These are phyloP conservation scores for Oidium heveae DNA, from an alignment of 2,329 filamentous ascomycete species.

Conservation along the genomic window DNA sequence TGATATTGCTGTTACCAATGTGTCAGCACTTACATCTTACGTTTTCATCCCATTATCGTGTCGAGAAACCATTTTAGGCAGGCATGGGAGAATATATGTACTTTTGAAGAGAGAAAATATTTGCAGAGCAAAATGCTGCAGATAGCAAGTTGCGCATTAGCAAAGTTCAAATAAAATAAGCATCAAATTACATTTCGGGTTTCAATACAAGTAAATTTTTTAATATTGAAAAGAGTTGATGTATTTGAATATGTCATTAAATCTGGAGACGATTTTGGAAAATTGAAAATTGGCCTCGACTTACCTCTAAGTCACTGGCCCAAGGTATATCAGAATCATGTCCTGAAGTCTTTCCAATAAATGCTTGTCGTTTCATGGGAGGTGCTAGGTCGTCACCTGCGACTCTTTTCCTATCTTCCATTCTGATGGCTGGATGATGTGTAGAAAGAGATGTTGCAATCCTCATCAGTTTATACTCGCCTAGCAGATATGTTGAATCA, in stretches of 20 bases:
- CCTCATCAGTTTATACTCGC: constrained; percentile 52
- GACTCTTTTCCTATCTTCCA: constrained; percentile 98
- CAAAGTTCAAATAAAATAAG: constrained; percentile 13
- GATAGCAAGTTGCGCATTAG: constrained; percentile 22
- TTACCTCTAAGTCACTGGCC: constrained; percentile 49
- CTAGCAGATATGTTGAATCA: background rate
- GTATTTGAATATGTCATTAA: background rate
- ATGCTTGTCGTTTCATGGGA: constrained; percentile 73
- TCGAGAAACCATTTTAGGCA: constrained; percentile 1
- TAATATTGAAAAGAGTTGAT: background rate
- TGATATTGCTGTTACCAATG: constrained; percentile 42
- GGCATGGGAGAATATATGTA: constrained; percentile 4
- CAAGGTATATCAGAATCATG: constrained; percentile 40
- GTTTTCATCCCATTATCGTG: background rate
- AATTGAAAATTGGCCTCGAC: constrained; percentile 18
- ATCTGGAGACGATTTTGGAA: constrained; percentile 5
- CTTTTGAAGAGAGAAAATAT: constrained; percentile 10
- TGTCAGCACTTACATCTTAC: constrained; percentile 14
- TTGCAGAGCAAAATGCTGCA: constrained; percentile 17
- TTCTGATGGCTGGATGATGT: constrained; percentile 62
- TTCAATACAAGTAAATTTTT: background rate
- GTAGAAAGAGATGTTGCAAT: constrained; percentile 38
- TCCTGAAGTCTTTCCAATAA: constrained; percentile 51
- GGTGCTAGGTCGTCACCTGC: constrained; percentile 69
- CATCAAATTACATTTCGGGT: constrained; percentile 3